Percentiles rank a stretch among this genome's conserved stretches.
phyloP scores from a whole-genome alignment of 208 protist species.

The Acanthamoeba healyi region DNA sequence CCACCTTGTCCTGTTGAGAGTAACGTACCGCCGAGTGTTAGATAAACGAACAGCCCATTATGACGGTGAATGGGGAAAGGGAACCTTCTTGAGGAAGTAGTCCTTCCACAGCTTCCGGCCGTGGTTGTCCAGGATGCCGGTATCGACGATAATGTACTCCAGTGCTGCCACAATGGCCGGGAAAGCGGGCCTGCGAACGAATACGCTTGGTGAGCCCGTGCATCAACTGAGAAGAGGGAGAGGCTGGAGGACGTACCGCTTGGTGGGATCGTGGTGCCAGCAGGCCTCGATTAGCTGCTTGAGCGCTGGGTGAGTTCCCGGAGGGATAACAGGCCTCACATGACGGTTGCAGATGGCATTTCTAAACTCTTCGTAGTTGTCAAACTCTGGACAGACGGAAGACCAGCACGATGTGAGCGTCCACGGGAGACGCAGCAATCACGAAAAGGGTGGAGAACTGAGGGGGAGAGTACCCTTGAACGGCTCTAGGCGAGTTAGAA shows the following conservation, averaged over 20 bases:
- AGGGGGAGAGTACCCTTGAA: conserved; percentile 76
- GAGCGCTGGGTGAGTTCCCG: conserved; percentile 75
- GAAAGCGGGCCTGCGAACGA: conserved; percentile 59
- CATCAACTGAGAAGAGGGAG: not conserved
- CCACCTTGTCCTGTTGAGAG: conserved; percentile 71
- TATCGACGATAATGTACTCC: conserved; percentile 72
- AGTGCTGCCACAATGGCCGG: conserved; percentile 47
- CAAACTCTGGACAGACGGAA: conserved; percentile 1
- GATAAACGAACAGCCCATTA: not conserved
- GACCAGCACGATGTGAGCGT: not conserved
- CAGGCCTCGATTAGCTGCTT: conserved; percentile 79
- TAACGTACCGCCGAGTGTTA: not conserved
- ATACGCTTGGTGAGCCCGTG: not conserved
- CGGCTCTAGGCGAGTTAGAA: conserved; percentile 83
- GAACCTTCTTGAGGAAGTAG: conserved; percentile 63
- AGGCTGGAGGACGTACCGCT: not conserved
- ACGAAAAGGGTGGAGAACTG: not conserved
- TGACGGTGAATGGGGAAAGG: not conserved
- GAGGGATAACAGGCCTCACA: conserved; percentile 80
- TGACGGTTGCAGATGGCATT: conserved; percentile 77
- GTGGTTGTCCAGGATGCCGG: conserved; percentile 58
- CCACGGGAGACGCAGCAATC: not conserved
- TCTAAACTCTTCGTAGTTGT: conserved; percentile 72
- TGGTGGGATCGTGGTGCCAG: conserved; percentile 78
- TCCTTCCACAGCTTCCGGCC: conserved; percentile 84